Percentiles rank a stretch among this genome's conserved stretches.
Evolutionary conservation across 371 early-diverging fungal genomes (phyloP).

Genomic region (Mortierella sp.): DNA sequence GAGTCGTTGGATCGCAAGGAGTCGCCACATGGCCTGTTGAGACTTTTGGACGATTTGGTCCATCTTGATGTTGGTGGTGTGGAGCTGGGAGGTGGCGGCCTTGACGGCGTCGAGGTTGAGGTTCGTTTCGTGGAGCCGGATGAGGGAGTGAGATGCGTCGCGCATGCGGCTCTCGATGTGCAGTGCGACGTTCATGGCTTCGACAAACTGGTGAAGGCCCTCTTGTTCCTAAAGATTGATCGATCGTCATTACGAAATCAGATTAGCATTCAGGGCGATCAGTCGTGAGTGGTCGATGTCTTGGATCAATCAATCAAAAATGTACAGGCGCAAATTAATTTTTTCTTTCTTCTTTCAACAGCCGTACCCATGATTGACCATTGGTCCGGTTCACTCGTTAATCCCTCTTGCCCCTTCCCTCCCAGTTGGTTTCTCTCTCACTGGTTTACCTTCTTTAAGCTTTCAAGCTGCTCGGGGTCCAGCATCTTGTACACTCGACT

Average conservation of each 20-base stretch:
- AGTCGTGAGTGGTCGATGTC: neutral
- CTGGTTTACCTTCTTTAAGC: conserved; percentile 32
- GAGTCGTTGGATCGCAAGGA: conserved; percentile 31
- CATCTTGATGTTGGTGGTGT: conserved; percentile 37
- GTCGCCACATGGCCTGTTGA: conserved; percentile 39
- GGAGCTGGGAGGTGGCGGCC: conserved; percentile 31
- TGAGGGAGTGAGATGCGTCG: conserved; percentile 46
- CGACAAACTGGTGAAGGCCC: conserved; percentile 34
- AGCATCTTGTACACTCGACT: conserved; percentile 51
- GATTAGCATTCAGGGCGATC: neutral
- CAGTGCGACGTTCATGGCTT: conserved; percentile 39
- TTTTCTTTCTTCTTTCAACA: neutral
- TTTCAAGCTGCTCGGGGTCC: conserved; percentile 30
- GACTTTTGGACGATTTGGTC: conserved; percentile 36
- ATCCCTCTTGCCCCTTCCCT: neutral
- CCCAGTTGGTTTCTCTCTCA: neutral
- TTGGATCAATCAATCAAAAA: neutral
- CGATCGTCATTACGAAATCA: neutral
- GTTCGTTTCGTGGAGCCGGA: conserved; percentile 39
- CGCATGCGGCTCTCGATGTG: conserved; percentile 51
- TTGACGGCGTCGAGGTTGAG: conserved; percentile 36
- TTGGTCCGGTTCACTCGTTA: neutral
- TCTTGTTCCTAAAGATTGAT: conserved; percentile 34
- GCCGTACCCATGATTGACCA: neutral
- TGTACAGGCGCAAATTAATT: neutral